A percentile compares a stretch with the other conserved stretches of the same genome.
These are phyloP conservation scores for Saxophila tyrrhenica DNA, from an alignment of 495 filamentous ascomycete genomes.

Conservation along the genomic window DNA sequence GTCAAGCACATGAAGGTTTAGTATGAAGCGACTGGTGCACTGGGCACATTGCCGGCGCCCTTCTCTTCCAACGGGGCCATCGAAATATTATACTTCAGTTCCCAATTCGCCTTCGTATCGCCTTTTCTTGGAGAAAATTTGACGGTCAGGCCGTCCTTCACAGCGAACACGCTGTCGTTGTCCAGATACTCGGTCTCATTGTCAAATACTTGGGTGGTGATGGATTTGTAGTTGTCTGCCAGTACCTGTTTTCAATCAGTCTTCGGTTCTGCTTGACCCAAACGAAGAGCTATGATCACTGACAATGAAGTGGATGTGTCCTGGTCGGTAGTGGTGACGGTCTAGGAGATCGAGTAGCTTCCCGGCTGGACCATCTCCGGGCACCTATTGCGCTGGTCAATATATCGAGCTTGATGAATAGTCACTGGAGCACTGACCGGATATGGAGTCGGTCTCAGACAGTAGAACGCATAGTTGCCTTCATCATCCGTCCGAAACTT, in stretches of 20 bases:
- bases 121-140: not conserved
- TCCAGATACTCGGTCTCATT: not conserved
- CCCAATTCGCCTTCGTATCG: conserved; percentile 4
- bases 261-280: too few species aligned
- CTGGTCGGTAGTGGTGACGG: not conserved
- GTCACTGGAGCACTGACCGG: not conserved
- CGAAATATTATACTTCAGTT: conserved; percentile 4
- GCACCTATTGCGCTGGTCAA: not conserved
- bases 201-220: conserved; percentile 1
- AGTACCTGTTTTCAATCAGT: not conserved
- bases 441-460: not conserved
- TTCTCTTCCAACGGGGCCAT: not conserved
- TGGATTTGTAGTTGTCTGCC: conserved; percentile 1
- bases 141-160: not conserved
- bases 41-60: not conserved
- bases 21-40: too few species aligned
- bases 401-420: not conserved
- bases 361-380: not conserved
- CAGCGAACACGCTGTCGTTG: not conserved
- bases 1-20: too few species aligned
- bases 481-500: not conserved
- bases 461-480: not conserved
- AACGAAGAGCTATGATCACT: not conserved
- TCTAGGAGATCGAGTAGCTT: not conserved
- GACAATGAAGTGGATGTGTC: not conserved